Base-by-base conservation (phyloP, 257 asterid species). In the Lithospermum erythrorhizon region DNA sequence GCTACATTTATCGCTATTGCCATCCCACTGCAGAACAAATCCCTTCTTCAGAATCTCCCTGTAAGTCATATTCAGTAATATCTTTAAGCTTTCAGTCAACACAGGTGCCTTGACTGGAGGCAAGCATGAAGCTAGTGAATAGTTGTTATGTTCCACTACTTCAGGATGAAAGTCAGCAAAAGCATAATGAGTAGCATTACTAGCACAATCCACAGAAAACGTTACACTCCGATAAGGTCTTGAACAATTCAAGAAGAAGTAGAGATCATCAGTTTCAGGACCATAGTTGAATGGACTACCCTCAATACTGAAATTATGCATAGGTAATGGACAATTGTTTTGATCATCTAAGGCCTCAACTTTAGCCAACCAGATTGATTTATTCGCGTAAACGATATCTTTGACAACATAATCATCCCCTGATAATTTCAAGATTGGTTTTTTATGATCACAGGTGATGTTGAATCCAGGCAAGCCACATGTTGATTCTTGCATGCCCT, bases 201-300 rank as follows among this genome's bases (percentile, higher is more conserved):
- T 73, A 35, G 79, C 80, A 51, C 89, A 84, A 10, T 66, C 71
- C 49, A 72, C 76, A 3, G 58, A 21, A 60, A 72, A 82, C 3
- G 74, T 80, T 67, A 54, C 80, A 21, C 61, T 63, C 9, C 60
- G 69, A 22, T 72, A 85, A 7, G 74, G 82, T 11, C 9, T 6
- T 11, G 78, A 66, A 66, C 94, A 84, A 53, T 76, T 70, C 77
- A 75, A 79, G 58, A 79, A 61, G 69, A 81, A 76, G 72, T 67
- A 79, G 54, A 84, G 80, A 59, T 79, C 81, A 0, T 67, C 62
- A 2, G 94, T 82, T 53, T 69, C 75, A 17, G 82, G 83, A 5
- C 85, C 84, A 29, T 68, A 75, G 35, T 62, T 59, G 58, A 84
- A 84, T 3, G 79, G 79, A 18, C 73, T 76, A 48, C 76, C 80